Conservation (phyloP, 306 rosid species). For the Fragaria iinumae region DNA sequence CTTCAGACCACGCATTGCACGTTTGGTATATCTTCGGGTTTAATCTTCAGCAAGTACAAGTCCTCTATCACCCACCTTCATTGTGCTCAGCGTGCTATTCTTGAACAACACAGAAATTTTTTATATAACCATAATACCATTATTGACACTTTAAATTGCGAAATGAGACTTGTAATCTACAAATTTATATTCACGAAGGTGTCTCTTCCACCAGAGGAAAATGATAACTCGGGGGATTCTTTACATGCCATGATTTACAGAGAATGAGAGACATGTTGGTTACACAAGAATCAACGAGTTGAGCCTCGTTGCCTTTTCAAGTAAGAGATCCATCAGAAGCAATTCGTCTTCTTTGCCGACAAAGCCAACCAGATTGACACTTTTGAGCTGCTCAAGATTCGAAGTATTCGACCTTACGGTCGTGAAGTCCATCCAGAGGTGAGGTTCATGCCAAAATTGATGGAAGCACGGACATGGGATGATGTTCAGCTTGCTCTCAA, state of each 20-base stretch:
- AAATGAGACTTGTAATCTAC: too few species aligned
- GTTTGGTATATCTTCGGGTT: too few species aligned
- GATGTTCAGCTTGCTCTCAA: slow-evolving; percentile 10
- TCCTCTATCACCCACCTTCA: too few species aligned
- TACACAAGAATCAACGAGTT: slow-evolving; percentile 8
- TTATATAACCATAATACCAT: too few species aligned
- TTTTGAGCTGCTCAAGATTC: slow-evolving; percentile 17
- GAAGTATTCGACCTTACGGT: slow-evolving; percentile 15
- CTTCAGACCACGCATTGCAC: too few species aligned
- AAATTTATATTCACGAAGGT: too few species aligned
- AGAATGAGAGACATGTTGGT: not conserved
- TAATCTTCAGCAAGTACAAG: too few species aligned
- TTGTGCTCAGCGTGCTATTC: too few species aligned
- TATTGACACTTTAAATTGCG: too few species aligned
- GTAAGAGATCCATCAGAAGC: slow-evolving; percentile 17
- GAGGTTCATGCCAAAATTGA: slow-evolving; percentile 32
- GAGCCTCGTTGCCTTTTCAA: slow-evolving; percentile 19
- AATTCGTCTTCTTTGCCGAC: slow-evolving; percentile 12
- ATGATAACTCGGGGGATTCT: too few species aligned
- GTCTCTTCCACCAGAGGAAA: too few species aligned
- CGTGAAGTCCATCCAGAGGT: slow-evolving; percentile 30
- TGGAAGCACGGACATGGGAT: slow-evolving; percentile 15
- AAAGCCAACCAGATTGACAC: slow-evolving; percentile 14
- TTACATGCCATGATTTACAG: not conserved
- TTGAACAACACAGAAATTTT: too few species aligned